phyloP scores from a whole-genome alignment of 202 grass and related monocot species.

The Musa balbisiana region DNA sequence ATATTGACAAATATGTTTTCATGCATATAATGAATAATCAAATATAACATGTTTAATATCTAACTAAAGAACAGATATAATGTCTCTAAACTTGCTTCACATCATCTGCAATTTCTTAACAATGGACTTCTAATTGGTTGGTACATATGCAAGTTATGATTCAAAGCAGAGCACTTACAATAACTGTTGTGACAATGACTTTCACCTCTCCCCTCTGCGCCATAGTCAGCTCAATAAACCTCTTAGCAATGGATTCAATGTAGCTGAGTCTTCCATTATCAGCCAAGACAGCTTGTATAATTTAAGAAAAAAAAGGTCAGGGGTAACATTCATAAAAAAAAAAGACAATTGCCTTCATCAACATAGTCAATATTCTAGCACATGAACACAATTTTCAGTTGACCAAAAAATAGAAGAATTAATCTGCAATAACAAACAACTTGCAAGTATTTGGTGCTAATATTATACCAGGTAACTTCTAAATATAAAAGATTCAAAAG shows the following conservation, averaged over 20 bases:
- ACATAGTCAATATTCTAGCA: neutral
- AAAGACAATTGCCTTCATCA: no score
- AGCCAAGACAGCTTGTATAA: constrained; percentile 58
- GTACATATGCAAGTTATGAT: no score
- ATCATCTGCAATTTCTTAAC: neutral
- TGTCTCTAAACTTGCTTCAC: no score
- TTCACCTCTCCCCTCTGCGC: constrained; percentile 86
- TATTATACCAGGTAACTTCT: no score
- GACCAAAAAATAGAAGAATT: neutral
- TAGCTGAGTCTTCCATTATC: constrained; percentile 79
- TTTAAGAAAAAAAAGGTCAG: constrained; percentile 9
- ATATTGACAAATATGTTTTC: no score
- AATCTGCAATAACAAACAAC: no score
- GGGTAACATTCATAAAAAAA: no score
- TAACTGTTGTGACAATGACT: constrained; percentile 65
- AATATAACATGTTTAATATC: no score
- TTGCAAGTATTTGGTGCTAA: no score
- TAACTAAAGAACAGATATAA: no score
- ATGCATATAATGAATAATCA: no score
- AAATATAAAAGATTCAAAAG: no score
- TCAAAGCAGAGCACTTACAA: constrained; percentile 43
- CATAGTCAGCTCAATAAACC: constrained; percentile 93
- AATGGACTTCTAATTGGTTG: neutral
- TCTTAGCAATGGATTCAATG: constrained; percentile 69
- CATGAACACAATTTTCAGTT: neutral